Base-by-base conservation (phyloP, 345 rosid species). In the Fremontodendron californicum region DNA sequence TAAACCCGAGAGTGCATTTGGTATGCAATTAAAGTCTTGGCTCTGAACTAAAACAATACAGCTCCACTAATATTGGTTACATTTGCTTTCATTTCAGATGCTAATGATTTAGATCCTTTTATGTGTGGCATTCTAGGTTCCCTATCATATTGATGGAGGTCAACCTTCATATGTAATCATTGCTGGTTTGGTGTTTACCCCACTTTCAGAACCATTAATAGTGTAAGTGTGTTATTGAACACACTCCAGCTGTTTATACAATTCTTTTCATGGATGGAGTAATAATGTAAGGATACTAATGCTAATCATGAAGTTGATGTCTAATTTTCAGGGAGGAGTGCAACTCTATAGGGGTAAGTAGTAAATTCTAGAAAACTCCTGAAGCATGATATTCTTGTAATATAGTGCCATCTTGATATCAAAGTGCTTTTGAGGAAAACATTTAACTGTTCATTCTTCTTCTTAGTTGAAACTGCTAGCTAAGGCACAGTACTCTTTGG, bases 131-230 rank as follows among this genome's bases (percentile, higher is more conserved):
- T 76, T 85, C 78, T 68, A 96, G 99, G 99, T 96, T 79, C 97
- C 98, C 8, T 93, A 87, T 83, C 96, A 96, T 80, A 82, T 93
- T 37, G 96, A 93, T 80, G 97, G 90, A 76, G 91, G 89, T 61
- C 97, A 93, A 81, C 99, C 99, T 79, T 93, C 98, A 71, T 93
- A 93, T 85, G 81, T 93, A 37, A 93, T 96, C 78, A 86, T 89
- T 42, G 97, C 98, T 65, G 99, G 99, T 80, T 85, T 96, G 91
- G 97, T 96, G 85, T 96, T 96, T 89, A 93, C 98, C 37, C 98
- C 96, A 4, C 98, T 96, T 76, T 92, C 97, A 18, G 97, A 93
- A 83, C 99, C 99, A 62, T 86, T 96, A 78, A 96, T 96, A 85
- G 96, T 92, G 98, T 93, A 90, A 74, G 93, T 52, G 63, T 45